Evolutionary conservation across 495 filamentous ascomycete genomes (phyloP).

Genomic region (Trichoderma reesei): DNA sequence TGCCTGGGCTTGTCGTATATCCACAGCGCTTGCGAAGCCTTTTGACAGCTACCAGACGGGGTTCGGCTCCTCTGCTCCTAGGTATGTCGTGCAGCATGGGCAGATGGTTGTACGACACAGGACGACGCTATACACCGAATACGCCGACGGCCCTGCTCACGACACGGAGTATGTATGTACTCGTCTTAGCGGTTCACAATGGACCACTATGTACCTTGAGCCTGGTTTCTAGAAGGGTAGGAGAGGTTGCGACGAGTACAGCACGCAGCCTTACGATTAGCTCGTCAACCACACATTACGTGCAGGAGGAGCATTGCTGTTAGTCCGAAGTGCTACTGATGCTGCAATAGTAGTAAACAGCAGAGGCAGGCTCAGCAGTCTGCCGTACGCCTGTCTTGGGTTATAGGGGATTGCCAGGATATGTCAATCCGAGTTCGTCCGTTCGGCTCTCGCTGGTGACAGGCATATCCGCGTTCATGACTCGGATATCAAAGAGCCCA

Average conservation of each 20-base stretch:
- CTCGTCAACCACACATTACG: not conserved
- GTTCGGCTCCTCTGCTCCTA: too few relatives aligned
- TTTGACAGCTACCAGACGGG: not conserved
- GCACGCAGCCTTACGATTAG: conserved; percentile 1
- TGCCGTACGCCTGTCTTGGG: not conserved
- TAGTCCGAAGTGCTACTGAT: not conserved
- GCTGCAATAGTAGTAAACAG: too few relatives aligned
- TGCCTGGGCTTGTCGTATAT: too few relatives aligned
- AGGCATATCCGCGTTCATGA: not conserved
- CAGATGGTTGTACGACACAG: not conserved
- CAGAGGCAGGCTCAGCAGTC: not conserved
- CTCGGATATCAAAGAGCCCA: not conserved
- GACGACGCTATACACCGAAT: not conserved
- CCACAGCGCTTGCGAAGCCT: not conserved
- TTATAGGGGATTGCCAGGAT: not conserved
- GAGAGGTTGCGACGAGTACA: not conserved
- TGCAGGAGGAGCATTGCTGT: not conserved
- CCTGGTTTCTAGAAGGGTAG: not conserved
- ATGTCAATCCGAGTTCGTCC: not conserved
- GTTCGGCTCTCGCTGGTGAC: not conserved
- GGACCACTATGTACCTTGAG: too few relatives aligned
- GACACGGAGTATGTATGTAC: too few relatives aligned
- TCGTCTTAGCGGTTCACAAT: not conserved
- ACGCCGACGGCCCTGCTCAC: not conserved
- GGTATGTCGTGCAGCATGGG: not conserved